Conservation (phyloP, 2,329 filamentous ascomycete genomes). For the Aspergillus pseudoviridinutans region DNA sequence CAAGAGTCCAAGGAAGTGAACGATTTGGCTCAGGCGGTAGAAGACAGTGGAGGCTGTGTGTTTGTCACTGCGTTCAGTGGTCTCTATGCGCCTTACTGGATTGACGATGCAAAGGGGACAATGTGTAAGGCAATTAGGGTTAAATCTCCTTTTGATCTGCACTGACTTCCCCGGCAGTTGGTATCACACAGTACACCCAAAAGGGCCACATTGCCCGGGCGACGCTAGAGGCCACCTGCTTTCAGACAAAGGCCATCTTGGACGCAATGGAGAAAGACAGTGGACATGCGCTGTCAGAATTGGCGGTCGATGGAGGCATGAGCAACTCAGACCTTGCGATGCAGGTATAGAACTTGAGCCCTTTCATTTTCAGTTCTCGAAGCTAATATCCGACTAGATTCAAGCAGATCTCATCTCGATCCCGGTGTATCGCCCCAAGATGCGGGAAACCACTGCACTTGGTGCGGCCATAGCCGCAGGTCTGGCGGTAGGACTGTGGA, state of each 20-base stretch:
- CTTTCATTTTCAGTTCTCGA: constrained; percentile 10
- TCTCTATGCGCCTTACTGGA: constrained; percentile 91
- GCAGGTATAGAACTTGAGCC: constrained; percentile 51
- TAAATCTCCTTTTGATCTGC: neutral
- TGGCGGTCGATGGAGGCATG: constrained; percentile 86
- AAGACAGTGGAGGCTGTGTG: constrained; percentile 77
- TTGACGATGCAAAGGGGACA: constrained; percentile 87
- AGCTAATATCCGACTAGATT: constrained; percentile 46
- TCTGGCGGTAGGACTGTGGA: constrained; percentile 74
- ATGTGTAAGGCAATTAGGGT: constrained; percentile 53
- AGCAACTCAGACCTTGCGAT: constrained; percentile 84
- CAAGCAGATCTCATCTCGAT: constrained; percentile 81
- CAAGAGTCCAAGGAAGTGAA: constrained; percentile 59
- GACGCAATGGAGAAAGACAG: constrained; percentile 89
- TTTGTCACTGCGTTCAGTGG: constrained; percentile 90
- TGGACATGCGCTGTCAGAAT: constrained; percentile 67
- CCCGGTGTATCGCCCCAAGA: constrained; percentile 72
- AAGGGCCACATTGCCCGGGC: constrained; percentile 83
- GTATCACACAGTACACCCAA: constrained; percentile 79
- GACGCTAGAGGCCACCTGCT: constrained; percentile 85
- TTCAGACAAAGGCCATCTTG: constrained; percentile 89
- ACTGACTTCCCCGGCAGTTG: constrained; percentile 48
- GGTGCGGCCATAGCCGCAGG: constrained; percentile 84
- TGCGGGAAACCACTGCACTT: constrained; percentile 83
- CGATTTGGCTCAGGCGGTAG: constrained; percentile 59